These are phyloP conservation scores for Gymnopilus junonius DNA, from an alignment of 768 basidiomycete species.

Conservation along the genomic window DNA sequence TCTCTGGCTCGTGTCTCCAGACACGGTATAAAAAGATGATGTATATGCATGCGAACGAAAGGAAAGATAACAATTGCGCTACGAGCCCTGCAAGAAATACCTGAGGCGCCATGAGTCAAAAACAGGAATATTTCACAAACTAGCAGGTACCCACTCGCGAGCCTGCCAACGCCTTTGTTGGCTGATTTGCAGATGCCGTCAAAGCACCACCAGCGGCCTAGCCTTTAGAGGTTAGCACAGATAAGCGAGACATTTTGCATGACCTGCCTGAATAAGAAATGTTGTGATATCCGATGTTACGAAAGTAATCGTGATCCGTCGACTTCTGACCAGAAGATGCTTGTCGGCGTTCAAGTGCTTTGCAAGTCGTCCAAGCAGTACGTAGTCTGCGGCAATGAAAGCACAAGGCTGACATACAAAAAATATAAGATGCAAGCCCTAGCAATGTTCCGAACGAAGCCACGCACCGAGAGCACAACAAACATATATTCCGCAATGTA, in stretches of 20 bases:
- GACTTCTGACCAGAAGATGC: constrained; percentile 53
- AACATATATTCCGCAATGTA: constrained; percentile 64
- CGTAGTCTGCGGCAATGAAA: constrained; percentile 72
- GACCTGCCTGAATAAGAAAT: constrained; percentile 63
- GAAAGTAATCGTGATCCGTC: constrained; percentile 59
- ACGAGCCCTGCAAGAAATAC: constrained; percentile 61
- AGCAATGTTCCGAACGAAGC: not conserved
- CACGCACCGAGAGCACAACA: constrained; percentile 59
- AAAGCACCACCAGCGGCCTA: constrained; percentile 55
- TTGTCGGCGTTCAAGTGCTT: constrained; percentile 48
- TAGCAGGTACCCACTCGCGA: constrained; percentile 35
- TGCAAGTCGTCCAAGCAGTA: constrained; percentile 66
- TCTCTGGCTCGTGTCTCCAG: constrained; percentile 39
- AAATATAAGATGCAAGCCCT: not conserved
- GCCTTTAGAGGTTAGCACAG: not conserved
- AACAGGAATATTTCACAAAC: not conserved
- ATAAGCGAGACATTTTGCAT: not conserved
- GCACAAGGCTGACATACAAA: constrained; percentile 61
- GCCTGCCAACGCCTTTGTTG: constrained; percentile 30
- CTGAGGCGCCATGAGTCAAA: constrained; percentile 29
- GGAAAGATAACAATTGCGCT: constrained; percentile 58
- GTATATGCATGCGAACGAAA: constrained; percentile 50
- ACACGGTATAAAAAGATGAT: constrained; percentile 54
- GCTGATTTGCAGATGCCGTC: constrained; percentile 43
- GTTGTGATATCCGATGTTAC: constrained; percentile 66